Conservation (phyloP, 2,329 filamentous ascomycete genomes). For the Aspergillus oerlinghausenensis region DNA sequence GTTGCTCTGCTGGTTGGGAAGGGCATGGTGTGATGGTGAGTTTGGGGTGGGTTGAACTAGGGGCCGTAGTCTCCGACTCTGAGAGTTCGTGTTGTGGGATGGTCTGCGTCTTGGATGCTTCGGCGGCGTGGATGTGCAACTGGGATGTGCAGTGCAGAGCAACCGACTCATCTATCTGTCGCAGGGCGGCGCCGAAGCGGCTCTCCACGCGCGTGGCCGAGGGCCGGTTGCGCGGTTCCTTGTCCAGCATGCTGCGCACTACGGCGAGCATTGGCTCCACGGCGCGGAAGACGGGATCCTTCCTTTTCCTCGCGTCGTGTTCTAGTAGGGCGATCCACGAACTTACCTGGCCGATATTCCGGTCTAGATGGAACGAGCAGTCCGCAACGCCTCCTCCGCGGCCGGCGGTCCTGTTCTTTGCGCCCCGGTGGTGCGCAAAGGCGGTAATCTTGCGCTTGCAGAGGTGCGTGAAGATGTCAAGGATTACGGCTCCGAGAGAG, state of each 20-base stretch:
- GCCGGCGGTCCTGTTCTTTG: conserved; percentile 47
- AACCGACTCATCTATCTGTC: conserved; percentile 6
- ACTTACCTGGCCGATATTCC: conserved; percentile 51
- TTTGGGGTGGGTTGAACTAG: background rate
- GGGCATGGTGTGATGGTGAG: background rate
- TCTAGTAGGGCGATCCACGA: conserved; percentile 53
- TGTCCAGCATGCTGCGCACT: conserved; percentile 34
- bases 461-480: conserved; percentile 57
- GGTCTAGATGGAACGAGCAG: conserved; percentile 52
- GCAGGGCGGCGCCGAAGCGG: conserved; percentile 9
- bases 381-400: conserved; percentile 49
- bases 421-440: conserved; percentile 52
- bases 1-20: background rate
- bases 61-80: background rate
- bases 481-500: conserved; percentile 54
- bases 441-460: conserved; percentile 54
- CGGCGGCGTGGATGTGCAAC: background rate
- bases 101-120: background rate
- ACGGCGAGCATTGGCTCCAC: conserved; percentile 37
- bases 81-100: background rate
- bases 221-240: conserved; percentile 29
- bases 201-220: conserved; percentile 28
- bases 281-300: conserved; percentile 34
- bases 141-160: conserved; percentile 14
- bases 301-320: conserved; percentile 43